phyloP scores from a whole-genome alignment of 257 asterid species.

The Verbascum thapsus region DNA sequence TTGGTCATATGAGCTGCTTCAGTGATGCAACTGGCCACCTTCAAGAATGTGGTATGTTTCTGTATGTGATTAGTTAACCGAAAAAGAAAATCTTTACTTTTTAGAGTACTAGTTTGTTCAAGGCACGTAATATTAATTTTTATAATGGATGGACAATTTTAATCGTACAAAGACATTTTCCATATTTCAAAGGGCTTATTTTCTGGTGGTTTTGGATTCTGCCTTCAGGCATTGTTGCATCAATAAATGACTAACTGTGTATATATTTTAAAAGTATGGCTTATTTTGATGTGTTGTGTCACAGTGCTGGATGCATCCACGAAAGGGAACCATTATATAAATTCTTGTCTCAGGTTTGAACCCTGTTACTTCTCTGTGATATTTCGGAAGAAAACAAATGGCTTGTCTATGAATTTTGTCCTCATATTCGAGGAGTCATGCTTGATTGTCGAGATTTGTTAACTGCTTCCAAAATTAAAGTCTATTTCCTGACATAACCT shows the following conservation, averaged over 20 bases:
- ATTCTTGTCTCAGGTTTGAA: conserved; percentile 87
- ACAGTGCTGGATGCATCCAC: conserved; percentile 96
- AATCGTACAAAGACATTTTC: background rate
- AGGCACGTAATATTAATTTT: too few relatives aligned
- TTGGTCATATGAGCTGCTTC: conserved; percentile 92
- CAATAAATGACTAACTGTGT: conserved; percentile 7
- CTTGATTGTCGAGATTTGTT: conserved; percentile 16
- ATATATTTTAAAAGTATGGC: background rate
- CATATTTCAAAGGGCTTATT: conserved; percentile 8
- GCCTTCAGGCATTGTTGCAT: background rate
- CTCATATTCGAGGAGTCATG: background rate
- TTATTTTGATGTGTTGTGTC: conserved; percentile 32
- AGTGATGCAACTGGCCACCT: conserved; percentile 88
- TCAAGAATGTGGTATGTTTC: conserved; percentile 77
- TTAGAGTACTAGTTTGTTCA: too few relatives aligned
- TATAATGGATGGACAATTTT: too few relatives aligned
- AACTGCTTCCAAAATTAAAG: conserved; percentile 8
- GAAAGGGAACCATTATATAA: conserved; percentile 84
- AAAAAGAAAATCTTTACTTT: too few relatives aligned
- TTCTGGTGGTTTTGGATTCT: background rate
- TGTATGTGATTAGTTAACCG: background rate
- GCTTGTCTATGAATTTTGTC: conserved; percentile 9
- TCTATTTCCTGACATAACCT: background rate
- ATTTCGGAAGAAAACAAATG: conserved; percentile 4
- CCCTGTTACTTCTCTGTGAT: conserved; percentile 19